Evolutionary conservation across 108 stramenopile genomes (phyloP).

Genomic region (Halocafeteria seosinensis): DNA sequence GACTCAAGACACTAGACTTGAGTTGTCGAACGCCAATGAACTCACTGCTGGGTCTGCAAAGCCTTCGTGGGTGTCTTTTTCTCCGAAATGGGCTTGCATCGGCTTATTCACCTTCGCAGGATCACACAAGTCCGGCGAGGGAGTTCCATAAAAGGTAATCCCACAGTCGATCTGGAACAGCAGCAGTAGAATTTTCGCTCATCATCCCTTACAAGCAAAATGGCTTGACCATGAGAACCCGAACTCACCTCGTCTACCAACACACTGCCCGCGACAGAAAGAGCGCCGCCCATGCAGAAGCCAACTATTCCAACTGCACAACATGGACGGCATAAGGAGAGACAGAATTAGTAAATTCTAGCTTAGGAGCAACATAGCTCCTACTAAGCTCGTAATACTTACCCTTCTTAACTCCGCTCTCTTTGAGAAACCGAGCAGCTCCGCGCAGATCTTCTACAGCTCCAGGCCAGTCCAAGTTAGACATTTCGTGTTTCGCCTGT

Average conservation of each 20-base stretch:
- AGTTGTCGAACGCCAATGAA: no score
- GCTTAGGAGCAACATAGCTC: no score
- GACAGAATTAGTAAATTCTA: no score
- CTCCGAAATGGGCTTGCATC: conserved; percentile 16
- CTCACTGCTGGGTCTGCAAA: conserved; percentile 15
- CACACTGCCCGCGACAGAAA: conserved; percentile 6
- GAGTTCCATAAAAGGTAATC: conserved; percentile 21
- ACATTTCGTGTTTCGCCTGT: conserved; percentile 21
- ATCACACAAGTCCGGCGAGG: not conserved
- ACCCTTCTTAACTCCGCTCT: not conserved
- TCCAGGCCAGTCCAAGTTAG: conserved; percentile 13
- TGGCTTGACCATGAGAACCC: no score
- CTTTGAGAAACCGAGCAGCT: conserved; percentile 2
- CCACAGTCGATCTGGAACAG: not conserved
- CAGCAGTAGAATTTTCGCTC: not conserved
- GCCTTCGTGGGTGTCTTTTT: conserved; percentile 6
- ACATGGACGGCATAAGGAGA: no score
- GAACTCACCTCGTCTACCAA: no score
- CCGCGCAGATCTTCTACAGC: conserved; percentile 18
- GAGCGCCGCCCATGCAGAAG: conserved; percentile 25
- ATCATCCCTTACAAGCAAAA: no score
- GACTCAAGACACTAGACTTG: no score
- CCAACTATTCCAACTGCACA: conserved; percentile 20
- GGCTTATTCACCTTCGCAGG: not conserved
- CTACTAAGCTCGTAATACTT: no score